phyloP scores from a whole-genome alignment of 2,329 filamentous ascomycete genomes.

The Cladophialophora immunda region DNA sequence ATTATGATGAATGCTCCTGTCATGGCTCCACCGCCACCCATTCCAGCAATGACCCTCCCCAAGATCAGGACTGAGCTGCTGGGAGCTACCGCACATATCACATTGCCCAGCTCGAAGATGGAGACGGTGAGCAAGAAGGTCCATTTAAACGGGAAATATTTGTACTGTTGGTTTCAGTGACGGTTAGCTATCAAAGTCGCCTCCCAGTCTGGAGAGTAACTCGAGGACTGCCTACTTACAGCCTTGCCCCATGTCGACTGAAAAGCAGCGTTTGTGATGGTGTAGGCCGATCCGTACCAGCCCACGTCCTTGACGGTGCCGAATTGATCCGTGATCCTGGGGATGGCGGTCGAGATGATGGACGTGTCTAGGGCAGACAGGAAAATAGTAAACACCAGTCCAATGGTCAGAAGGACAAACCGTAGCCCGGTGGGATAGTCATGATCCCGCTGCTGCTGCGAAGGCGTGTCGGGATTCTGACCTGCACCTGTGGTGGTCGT shows the following conservation, averaged over 20 bases:
- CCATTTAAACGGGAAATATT: slow-evolving; percentile 55
- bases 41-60: slow-evolving; percentile 53
- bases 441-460: slow-evolving; percentile 13
- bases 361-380: slow-evolving; percentile 42
- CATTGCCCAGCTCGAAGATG: slow-evolving; percentile 55
- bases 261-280: slow-evolving; percentile 59
- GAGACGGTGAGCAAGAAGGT: slow-evolving; percentile 50
- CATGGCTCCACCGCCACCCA: slow-evolving; percentile 51
- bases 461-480: neutral
- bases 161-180: slow-evolving; percentile 43
- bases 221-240: slow-evolving; percentile 47
- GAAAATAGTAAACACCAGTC: slow-evolving; percentile 37
- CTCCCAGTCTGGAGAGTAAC: neutral
- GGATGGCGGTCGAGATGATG: slow-evolving; percentile 45
- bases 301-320: slow-evolving; percentile 47
- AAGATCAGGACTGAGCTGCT: slow-evolving; percentile 51
- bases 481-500: neutral
- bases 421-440: slow-evolving; percentile 25
- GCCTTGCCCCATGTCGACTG: slow-evolving; percentile 63
- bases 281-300: slow-evolving; percentile 51
- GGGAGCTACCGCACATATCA: slow-evolving; percentile 50
- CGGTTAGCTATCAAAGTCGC: neutral
- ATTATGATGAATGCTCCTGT: slow-evolving; percentile 48
- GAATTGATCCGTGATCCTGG: slow-evolving; percentile 46
- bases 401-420: slow-evolving; percentile 26